A percentile compares a stretch with the other conserved stretches of the same genome.
Evolutionary conservation across 2,329 filamentous ascomycete genomes (phyloP).

Genomic region (Ophiosphaerella korrae): DNA sequence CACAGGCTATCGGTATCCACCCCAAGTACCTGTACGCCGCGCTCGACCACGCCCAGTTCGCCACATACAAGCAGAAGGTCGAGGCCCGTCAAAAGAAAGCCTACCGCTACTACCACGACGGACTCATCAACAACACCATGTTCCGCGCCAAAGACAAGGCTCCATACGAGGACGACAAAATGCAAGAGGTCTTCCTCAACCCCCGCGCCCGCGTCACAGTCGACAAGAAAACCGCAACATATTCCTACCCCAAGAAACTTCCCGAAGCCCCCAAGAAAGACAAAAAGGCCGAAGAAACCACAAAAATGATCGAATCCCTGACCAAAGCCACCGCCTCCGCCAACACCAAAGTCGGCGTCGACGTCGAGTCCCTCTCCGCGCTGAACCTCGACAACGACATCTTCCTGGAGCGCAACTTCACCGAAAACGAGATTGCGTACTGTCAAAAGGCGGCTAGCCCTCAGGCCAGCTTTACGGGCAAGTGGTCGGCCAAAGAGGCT

Average conservation of each 20-base stretch:
- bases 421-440: slow-evolving; percentile 79
- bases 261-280: slow-evolving; percentile 66
- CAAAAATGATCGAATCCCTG: slow-evolving; percentile 77
- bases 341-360: slow-evolving; percentile 83
- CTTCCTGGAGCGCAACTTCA: slow-evolving; percentile 95
- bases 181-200: slow-evolving; percentile 89
- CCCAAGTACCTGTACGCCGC: slow-evolving; percentile 94
- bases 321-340: slow-evolving; percentile 65
- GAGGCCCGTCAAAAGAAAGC: slow-evolving; percentile 96
- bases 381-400: slow-evolving; percentile 94
- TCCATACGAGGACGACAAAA: slow-evolving; percentile 87
- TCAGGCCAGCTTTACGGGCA: slow-evolving; percentile 89
- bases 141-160: slow-evolving; percentile 94
- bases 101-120: slow-evolving; percentile 98
- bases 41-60: slow-evolving; percentile 85
- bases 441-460: slow-evolving; percentile 79
- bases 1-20: slow-evolving; percentile 95
- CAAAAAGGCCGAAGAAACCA: slow-evolving; percentile 63
- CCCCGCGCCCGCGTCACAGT: slow-evolving; percentile 82
- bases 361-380: slow-evolving; percentile 85
- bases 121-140: slow-evolving; percentile 95
- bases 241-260: slow-evolving; percentile 66
- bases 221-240: slow-evolving; percentile 84
- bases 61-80: slow-evolving; percentile 84
- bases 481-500: slow-evolving; percentile 97